Evolutionary conservation across 2,329 filamentous ascomycete genomes (phyloP).

Genomic region (Colletotrichum magnum): DNA sequence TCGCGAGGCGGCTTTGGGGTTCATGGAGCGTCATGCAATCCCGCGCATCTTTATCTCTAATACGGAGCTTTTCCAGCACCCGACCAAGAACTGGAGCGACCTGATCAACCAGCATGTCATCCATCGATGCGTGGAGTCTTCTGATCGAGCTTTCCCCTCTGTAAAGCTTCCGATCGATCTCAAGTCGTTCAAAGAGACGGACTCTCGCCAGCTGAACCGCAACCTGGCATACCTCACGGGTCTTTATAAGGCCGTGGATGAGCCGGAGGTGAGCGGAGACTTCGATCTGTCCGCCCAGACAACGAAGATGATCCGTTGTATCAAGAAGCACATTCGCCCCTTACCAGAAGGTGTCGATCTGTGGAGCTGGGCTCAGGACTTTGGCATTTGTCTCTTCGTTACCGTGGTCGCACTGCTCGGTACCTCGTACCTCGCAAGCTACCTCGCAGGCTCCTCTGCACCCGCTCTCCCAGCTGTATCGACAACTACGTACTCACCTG

Average conservation of each 20-base stretch:
- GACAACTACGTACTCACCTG: slow-evolving; percentile 3
- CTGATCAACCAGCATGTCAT: slow-evolving; percentile 58
- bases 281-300: slow-evolving; percentile 1
- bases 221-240: slow-evolving; percentile 65
- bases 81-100: slow-evolving; percentile 51
- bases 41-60: slow-evolving; percentile 65
- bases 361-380: slow-evolving; percentile 17
- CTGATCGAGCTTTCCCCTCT: slow-evolving; percentile 52
- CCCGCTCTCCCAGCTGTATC: slow-evolving; percentile 13
- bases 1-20: slow-evolving; percentile 58
- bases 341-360: slow-evolving; percentile 20
- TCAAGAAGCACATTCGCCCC: background rate
- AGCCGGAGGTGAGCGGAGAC: slow-evolving; percentile 9
- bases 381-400: slow-evolving; percentile 18
- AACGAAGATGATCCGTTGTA: slow-evolving; percentile 20
- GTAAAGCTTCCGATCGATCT: slow-evolving; percentile 64
- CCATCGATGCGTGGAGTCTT: slow-evolving; percentile 63
- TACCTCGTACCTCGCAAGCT: slow-evolving; percentile 16
- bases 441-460: slow-evolving; percentile 9
- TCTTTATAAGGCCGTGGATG: slow-evolving; percentile 46
- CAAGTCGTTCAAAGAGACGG: slow-evolving; percentile 63
- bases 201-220: slow-evolving; percentile 67
- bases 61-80: slow-evolving; percentile 54
- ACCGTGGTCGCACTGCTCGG: slow-evolving; percentile 15
- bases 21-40: slow-evolving; percentile 62